Evolutionary conservation across 176 grass and related monocot species (phyloP).

Genomic region (Otatea glauca): DNA sequence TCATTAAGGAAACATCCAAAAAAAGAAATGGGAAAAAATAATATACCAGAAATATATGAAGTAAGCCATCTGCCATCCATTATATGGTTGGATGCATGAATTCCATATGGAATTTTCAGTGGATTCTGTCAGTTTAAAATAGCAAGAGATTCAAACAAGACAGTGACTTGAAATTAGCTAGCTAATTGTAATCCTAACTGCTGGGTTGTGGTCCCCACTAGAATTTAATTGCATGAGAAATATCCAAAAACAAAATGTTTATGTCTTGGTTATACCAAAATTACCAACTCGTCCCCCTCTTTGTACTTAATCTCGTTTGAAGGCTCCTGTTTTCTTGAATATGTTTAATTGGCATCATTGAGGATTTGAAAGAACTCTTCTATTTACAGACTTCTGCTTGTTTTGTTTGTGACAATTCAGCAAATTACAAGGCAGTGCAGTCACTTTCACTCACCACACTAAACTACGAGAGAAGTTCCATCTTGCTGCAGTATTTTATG

Average conservation of each 20-base stretch:
- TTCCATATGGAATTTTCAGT: neutral
- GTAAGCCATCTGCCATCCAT: neutral
- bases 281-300: neutral
- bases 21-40: neutral
- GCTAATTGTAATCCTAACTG: neutral
- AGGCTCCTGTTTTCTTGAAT: neutral
- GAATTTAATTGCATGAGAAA: neutral
- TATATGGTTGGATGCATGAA: slow-evolving; percentile 5
- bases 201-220: neutral
- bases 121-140: neutral
- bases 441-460: slow-evolving; percentile 92
- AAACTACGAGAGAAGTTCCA: slow-evolving; percentile 82
- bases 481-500: slow-evolving; percentile 75
- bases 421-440: slow-evolving; percentile 91
- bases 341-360: neutral
- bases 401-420: slow-evolving; percentile 56
- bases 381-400: slow-evolving; percentile 36
- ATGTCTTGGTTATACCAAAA: neutral
- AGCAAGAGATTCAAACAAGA: slow-evolving; percentile 13
- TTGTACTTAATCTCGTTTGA: neutral
- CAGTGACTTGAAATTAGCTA: slow-evolving; percentile 13
- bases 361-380: slow-evolving; percentile 10
- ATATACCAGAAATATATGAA: neutral
- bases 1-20: neutral
- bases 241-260: neutral